These are phyloP conservation scores for Phytophthora tubulina DNA, from an alignment of 352 stramenopile genomes.

Conservation along the genomic window DNA sequence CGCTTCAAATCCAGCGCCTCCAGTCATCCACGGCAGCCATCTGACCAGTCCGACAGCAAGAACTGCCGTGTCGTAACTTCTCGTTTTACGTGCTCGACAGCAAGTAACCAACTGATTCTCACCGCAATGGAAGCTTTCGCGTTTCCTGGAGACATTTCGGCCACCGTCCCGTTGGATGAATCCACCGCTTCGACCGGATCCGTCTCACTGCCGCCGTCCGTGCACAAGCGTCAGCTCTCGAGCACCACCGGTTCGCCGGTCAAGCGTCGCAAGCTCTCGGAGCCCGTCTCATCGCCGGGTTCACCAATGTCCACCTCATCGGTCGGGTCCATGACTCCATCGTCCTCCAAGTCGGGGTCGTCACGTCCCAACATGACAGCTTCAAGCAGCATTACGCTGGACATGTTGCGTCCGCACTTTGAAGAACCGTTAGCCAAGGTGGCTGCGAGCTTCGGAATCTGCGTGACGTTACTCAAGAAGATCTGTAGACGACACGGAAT, in stretches of 20 bases:
- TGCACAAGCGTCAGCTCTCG: slow-evolving; percentile 29
- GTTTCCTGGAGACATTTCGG: slow-evolving; percentile 3
- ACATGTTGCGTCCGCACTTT: slow-evolving; percentile 86
- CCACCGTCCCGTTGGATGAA: slow-evolving; percentile 6
- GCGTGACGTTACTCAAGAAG: slow-evolving; percentile 88
- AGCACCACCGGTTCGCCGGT: slow-evolving; percentile 5
- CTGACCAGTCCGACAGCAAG: slow-evolving; percentile 26
- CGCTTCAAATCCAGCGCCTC: slow-evolving; percentile 43
- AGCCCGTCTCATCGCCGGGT: slow-evolving; percentile 27
- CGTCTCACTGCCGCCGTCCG: slow-evolving; percentile 24
- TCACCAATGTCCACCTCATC: slow-evolving; percentile 27
- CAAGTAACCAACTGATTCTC: slow-evolving; percentile 23
- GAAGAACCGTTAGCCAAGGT: slow-evolving; percentile 86
- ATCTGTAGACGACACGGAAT: slow-evolving; percentile 86
- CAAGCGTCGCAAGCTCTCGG: slow-evolving; percentile 42
- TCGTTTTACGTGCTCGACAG: slow-evolving; percentile 33
- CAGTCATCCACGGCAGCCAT: slow-evolving; percentile 42
- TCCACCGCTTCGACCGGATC: slow-evolving; percentile 1
- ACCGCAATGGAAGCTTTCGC: slow-evolving; percentile 34
- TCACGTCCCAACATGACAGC: slow-evolving; percentile 73
- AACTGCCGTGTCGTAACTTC: slow-evolving; percentile 27
- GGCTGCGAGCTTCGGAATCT: slow-evolving; percentile 81
- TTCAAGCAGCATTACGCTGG: slow-evolving; percentile 83
- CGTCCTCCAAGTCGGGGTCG: slow-evolving; percentile 34
- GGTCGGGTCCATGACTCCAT: slow-evolving; percentile 18